Base-by-base conservation (phyloP, 2,329 filamentous ascomycete genomes). In the Alternaria angustiovoidea region DNA sequence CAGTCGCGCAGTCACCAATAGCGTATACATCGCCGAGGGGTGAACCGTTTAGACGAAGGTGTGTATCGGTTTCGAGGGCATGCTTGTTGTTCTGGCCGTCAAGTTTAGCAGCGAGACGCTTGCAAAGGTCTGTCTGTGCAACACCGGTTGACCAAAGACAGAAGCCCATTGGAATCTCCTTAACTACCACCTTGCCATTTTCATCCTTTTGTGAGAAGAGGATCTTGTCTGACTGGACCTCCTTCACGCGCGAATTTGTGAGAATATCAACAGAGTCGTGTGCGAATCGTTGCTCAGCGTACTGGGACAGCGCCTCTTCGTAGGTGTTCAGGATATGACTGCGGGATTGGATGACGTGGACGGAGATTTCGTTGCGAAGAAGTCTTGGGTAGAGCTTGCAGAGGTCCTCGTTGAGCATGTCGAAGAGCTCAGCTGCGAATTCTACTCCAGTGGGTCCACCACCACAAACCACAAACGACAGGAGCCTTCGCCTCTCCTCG, bases 131-230 rank as follows among this genome's bases (percentile, higher is more conserved):
- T 5, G 92, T 91, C 75, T 96, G 95, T 0, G 94, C 80, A 34
- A 99, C 94, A 62, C 95, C 95, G 0, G 95, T 99, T 0, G 95
- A 98, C 95, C 95, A 99, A 14, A 99, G 84, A 71, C 95, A 98
- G 82, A 99, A 97, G 28, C 93, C 95, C 84, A 93, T 94, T 0
- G 95, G 94, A 0, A 99, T 87, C 72, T 99, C 95, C 78, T 99
- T 99, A 24, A 89, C 91, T n/a, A 97, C 71, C 0, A 89, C 79
- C 30, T 88, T 87, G 43, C 93, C 93, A 54, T 93, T 83, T 4
- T 91, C 87, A 39, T 85, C 84, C 73, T 92, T 90, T 77, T 99
- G 94, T 0, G 90, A 91, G 81, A 97, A 99, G 24, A 97, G 80
- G 61, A 99, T 97, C 72, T 88, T 91, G 77, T 98, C 93, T 0